Conservation (phyloP, 2,329 filamentous ascomycete genomes). For the Tolypocladium amazonense region DNA sequence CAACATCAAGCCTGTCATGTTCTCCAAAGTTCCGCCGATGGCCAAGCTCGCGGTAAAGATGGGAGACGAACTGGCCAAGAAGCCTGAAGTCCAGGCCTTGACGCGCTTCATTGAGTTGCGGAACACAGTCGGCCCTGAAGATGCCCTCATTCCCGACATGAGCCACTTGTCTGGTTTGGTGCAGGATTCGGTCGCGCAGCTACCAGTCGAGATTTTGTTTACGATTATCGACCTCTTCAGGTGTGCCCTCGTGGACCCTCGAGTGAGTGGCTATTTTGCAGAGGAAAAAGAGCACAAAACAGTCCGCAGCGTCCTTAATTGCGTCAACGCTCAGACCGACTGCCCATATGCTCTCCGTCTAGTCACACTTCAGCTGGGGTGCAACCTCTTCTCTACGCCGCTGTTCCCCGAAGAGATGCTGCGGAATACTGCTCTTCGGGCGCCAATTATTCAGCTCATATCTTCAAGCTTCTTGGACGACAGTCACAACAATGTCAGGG, state of each 20-base stretch:
- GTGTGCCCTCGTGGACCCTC: conserved; percentile 63
- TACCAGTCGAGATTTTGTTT: conserved; percentile 61
- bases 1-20: conserved; percentile 57
- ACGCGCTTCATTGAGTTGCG: conserved; percentile 61
- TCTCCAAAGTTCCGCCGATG: conserved; percentile 69
- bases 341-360: conserved; percentile 77
- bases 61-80: conserved; percentile 42
- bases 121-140: conserved; percentile 44
- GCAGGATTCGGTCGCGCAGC: conserved; percentile 36
- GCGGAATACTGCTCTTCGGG: conserved; percentile 36
- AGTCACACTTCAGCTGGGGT: conserved; percentile 71
- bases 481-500: conserved; percentile 61
- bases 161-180: conserved; percentile 53
- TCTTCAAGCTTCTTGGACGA: conserved; percentile 72
- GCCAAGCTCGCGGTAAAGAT: conserved; percentile 75
- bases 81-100: conserved; percentile 51
- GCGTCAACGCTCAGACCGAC: conserved; percentile 42
- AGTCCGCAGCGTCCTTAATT: conserved; percentile 47
- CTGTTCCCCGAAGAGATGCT: conserved; percentile 59
- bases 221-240: conserved; percentile 78
- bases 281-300: conserved; percentile 60
- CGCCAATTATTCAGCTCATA: conserved; percentile 56
- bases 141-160: conserved; percentile 63
- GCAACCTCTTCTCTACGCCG: conserved; percentile 72
- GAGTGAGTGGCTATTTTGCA: conserved; percentile 72